These are phyloP conservation scores for Musa itinerans DNA, from an alignment of 176 grass and related monocot species.

Conservation along the genomic window DNA sequence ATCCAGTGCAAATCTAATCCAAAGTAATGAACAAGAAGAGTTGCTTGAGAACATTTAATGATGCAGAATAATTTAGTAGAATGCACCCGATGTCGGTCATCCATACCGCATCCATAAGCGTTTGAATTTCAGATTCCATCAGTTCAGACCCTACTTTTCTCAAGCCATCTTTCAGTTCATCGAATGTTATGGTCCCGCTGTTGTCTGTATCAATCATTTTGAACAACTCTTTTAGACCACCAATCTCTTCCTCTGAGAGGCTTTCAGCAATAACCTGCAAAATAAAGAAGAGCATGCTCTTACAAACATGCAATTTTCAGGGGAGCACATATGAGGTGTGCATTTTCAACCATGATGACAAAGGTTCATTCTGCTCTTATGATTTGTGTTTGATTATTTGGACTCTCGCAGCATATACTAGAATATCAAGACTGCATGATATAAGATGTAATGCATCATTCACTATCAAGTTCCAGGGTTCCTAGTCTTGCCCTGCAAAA, in stretches of 20 bases:
- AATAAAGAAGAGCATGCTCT: conserved; percentile 3
- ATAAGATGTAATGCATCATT: no score
- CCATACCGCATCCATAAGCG: conserved; percentile 82
- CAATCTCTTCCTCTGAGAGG: conserved; percentile 96
- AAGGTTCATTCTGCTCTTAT: not conserved
- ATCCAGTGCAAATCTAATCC: not conserved
- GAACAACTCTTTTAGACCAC: conserved; percentile 93
- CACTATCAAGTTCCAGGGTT: no score
- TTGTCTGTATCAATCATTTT: conserved; percentile 96
- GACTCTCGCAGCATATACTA: no score
- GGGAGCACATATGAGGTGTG: not conserved
- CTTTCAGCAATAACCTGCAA: conserved; percentile 92
- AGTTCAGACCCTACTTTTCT: conserved; percentile 92
- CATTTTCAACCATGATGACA: not conserved
- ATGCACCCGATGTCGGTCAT: not conserved
- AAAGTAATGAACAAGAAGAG: not conserved
- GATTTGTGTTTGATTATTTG: no score
- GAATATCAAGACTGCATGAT: no score
- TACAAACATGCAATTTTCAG: not conserved
- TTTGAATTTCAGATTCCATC: conserved; percentile 86
- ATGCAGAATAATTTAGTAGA: not conserved
- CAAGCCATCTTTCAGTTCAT: conserved; percentile 90
- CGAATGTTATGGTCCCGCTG: conserved; percentile 97
- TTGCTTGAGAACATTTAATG: not conserved
- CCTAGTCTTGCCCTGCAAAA: no score